Conservation (phyloP, 306 rosid species). For the Quillaja saponaria region DNA sequence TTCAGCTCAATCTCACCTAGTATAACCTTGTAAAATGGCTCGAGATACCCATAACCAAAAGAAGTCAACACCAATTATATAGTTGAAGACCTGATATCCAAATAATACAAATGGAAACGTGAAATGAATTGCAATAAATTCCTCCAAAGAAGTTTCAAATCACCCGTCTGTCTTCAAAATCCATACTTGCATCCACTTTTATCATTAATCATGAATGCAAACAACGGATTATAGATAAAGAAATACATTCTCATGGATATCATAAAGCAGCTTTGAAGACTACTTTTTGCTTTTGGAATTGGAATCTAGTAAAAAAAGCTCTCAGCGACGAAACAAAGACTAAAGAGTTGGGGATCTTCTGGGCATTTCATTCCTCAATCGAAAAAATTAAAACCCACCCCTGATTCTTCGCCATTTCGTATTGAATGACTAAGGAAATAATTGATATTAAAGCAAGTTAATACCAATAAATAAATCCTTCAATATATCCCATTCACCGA, state of each 20-base stretch:
- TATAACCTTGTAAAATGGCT: conserved; percentile 13
- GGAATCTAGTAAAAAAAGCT: conserved; percentile 48
- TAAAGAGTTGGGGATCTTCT: conserved; percentile 40
- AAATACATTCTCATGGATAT: conserved; percentile 29
- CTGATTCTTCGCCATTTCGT: conserved; percentile 28
- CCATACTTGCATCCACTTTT: conserved; percentile 39
- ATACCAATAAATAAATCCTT: conserved; percentile 25
- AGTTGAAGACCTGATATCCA: conserved; percentile 15
- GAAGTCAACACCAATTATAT: conserved; percentile 26
- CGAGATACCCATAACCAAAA: conserved; percentile 28
- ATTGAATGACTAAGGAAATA: conserved; percentile 12
- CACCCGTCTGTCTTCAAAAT: conserved; percentile 25
- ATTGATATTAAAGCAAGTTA: conserved; percentile 22
- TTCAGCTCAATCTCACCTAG: conserved; percentile 42
- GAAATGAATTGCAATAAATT: conserved; percentile 26
- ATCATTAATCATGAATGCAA: conserved; percentile 33
- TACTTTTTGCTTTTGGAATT: conserved; percentile 43
- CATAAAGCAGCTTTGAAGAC: conserved; percentile 57
- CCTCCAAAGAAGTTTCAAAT: conserved; percentile 27
- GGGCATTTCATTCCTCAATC: conserved; percentile 41
- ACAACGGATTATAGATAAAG: conserved; percentile 38
- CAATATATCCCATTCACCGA: conserved; percentile 26
- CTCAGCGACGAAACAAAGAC: conserved; percentile 35
- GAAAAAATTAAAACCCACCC: conserved; percentile 34
- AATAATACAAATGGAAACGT: conserved; percentile 36